phyloP scores from a whole-genome alignment of 2,329 filamentous ascomycete genomes.

The Leptographium lundbergii region DNA sequence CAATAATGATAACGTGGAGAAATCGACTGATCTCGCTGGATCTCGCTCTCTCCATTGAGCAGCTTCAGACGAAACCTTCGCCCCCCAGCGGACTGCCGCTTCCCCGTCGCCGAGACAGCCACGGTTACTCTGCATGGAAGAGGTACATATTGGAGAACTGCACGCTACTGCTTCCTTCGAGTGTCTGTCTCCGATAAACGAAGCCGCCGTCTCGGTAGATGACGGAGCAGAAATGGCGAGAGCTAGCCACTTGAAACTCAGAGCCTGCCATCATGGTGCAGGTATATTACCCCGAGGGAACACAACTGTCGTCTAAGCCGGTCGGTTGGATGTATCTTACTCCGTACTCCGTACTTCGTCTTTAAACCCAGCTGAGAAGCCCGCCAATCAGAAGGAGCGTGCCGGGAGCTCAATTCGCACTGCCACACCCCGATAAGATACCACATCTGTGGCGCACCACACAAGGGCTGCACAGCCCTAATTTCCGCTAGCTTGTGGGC shows the following conservation, averaged over 20 bases:
- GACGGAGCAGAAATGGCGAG: not conserved
- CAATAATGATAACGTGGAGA: too few species aligned
- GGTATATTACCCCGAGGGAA: not conserved
- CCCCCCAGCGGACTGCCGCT: not conserved
- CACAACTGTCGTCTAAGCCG: not conserved
- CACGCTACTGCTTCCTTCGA: not conserved
- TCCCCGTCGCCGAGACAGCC: not conserved
- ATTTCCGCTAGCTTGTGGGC: not conserved
- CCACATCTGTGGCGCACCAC: not conserved
- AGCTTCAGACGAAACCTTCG: not conserved
- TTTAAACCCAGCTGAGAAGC: not conserved
- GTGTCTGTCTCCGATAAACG: not conserved
- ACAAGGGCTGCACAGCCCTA: conserved; percentile 3
- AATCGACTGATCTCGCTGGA: too few species aligned
- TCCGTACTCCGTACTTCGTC: too few species aligned
- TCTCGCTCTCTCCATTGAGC: not conserved
- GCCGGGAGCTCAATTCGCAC: not conserved
- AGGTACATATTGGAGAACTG: not conserved
- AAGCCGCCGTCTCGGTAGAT: not conserved
- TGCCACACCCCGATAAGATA: not conserved
- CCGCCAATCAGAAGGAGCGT: not conserved
- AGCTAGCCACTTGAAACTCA: not conserved
- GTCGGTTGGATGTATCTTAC: too few species aligned
- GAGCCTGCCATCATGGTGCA: not conserved
- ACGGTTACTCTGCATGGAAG: not conserved